Base-by-base conservation (phyloP, 2,329 filamentous ascomycete species). In the Fusarium sacchari region DNA sequence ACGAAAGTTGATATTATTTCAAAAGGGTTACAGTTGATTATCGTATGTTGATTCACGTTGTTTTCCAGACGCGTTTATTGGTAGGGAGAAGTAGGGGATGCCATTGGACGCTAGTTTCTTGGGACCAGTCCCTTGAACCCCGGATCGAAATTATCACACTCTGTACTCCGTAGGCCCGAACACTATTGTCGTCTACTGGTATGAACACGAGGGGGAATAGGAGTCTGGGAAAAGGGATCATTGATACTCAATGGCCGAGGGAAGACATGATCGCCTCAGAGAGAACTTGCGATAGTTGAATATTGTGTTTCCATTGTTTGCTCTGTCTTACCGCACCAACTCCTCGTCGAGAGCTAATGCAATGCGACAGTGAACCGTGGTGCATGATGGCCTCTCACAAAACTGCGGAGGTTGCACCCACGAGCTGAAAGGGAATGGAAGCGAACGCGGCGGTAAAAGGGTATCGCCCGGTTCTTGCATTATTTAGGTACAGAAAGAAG, bases 51-150 rank as follows among this genome's bases (percentile, higher is more conserved):
- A 52, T 61, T 71, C 62, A 73, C 62, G 61, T 73, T 71, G 62
- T 42, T 60, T 73, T 66, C 46, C 37, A 58, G 56, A 64, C 50
- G 56, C 72, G 67, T 64, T 47, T 56, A 73, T 72, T 74, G 67
- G 59, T 61, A 73, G 56, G 57, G 56, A 68, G 42, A 26, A 47
- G 46, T 24, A 40, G 36, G 9, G 17, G 47, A 43, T 65, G 26
- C 34, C 39, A 26, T 32, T 55, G 32, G 61, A 49, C 47, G 71
- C 58, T 74, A 57, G 72, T 55, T 34, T 59, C 42, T 34, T 46
- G 20, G 47, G 37, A 69, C 28, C 11, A 49, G 60, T 66, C 68
- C 72, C 72, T 74, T 67, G 57, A 49, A 55, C 61, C 58, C 67
- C 37, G 24, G 57, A 64, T 64, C 24, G 26, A 47, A 43, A 44